These are phyloP conservation scores for Eremothecium gossypii DNA, from an alignment of 1,139 yeast species.

Conservation along the genomic window DNA sequence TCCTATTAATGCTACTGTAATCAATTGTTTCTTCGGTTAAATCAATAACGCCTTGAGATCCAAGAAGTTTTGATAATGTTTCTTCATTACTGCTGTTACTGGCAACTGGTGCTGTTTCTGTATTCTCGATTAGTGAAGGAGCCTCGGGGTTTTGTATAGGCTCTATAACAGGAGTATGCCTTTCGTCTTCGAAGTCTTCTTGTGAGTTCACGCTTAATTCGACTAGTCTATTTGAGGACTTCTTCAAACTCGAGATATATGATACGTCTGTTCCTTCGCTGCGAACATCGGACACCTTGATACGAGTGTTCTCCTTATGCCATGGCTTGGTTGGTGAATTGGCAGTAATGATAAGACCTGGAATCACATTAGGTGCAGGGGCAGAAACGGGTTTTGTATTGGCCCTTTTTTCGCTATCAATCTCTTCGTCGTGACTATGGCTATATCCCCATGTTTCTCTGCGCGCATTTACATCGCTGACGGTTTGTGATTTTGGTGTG, in stretches of 20 bases:
- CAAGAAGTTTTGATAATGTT: neutral
- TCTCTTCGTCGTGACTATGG: neutral
- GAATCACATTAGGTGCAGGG: neutral
- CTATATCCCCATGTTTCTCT: neutral
- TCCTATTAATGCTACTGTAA: neutral
- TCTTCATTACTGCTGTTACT: neutral
- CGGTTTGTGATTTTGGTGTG: neutral
- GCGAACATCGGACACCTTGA: slow-evolving; percentile 1
- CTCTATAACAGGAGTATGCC: neutral
- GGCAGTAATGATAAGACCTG: slow-evolving; percentile 8
- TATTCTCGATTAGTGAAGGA: too few species aligned
- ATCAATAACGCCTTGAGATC: neutral
- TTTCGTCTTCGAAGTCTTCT: slow-evolving; percentile 6
- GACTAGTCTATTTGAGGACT: slow-evolving; percentile 4
- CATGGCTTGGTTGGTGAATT: slow-evolving; percentile 11
- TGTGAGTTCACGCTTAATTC: slow-evolving; percentile 8
- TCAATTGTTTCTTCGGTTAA: neutral
- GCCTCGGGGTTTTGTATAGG: neutral
- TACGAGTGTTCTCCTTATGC: slow-evolving; percentile 4
- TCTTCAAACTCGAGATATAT: neutral
- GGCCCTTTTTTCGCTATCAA: neutral
- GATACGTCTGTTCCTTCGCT: slow-evolving; percentile 1
- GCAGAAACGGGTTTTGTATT: neutral
- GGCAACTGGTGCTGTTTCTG: neutral
- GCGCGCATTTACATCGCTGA: neutral